These are phyloP conservation scores for Malassezia yamatoensis DNA, from an alignment of 1,284 basidiomycete genomes.

Conservation along the genomic window DNA sequence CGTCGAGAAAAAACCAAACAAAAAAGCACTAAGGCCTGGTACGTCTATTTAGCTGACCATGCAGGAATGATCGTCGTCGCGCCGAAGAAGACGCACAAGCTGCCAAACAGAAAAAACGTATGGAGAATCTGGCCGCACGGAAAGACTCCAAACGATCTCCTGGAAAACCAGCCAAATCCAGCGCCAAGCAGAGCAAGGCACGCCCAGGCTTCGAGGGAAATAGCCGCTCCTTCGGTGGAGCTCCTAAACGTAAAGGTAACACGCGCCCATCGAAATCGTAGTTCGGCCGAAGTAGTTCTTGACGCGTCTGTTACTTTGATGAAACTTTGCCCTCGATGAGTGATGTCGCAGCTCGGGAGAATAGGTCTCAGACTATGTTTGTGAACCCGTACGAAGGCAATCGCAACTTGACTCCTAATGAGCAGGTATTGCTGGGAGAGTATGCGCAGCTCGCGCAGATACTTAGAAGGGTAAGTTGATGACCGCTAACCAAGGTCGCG, in stretches of 20 bases:
- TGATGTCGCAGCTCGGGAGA: background rate
- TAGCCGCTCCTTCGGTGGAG: conserved; percentile 12
- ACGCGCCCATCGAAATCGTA: conserved; percentile 10
- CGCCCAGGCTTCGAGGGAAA: conserved; percentile 38
- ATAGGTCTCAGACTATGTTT: background rate
- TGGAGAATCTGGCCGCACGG: conserved; percentile 36
- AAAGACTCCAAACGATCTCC: conserved; percentile 24
- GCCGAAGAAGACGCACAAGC: conserved; percentile 30
- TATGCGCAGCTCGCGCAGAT: conserved; percentile 41
- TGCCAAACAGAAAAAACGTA: conserved; percentile 36
- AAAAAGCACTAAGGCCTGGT: conserved; percentile 40
- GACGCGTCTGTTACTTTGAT: background rate
- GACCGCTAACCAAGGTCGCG: conserved; percentile 10
- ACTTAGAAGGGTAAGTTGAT: conserved; percentile 27
- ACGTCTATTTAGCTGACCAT: conserved; percentile 9
- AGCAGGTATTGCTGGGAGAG: conserved; percentile 40
- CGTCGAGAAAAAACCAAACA: conserved; percentile 39
- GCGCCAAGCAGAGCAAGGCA: conserved; percentile 22
- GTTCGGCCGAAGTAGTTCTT: conserved; percentile 12
- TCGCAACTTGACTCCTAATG: conserved; percentile 24
- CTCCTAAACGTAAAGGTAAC: conserved; percentile 1
- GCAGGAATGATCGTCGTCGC: conserved; percentile 25
- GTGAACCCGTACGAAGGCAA: conserved; percentile 40
- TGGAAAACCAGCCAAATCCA: conserved; percentile 20
- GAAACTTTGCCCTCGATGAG: background rate